Percentiles rank a stretch among this genome's conserved stretches.
These are phyloP conservation scores for Lodderomyces pseudojiufengensis DNA, from an alignment of 1,139 yeast species.

Conservation along the genomic window DNA sequence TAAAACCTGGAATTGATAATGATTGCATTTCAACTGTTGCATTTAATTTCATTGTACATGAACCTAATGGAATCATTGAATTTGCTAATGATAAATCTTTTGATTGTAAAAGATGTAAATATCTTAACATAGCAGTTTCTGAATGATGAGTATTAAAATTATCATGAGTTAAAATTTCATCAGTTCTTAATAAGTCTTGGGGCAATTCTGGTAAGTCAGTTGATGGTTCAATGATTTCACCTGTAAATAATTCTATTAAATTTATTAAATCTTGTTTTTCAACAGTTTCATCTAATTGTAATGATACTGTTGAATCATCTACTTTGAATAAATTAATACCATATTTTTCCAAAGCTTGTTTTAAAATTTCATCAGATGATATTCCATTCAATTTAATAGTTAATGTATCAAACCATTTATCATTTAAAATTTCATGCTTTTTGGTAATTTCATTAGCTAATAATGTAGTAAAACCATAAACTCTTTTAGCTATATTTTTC, in stretches of 20 bases:
- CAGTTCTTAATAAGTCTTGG: conserved; percentile 53
- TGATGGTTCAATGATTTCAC: conserved; percentile 20
- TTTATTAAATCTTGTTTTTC: conserved; percentile 56
- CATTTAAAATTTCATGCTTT: conserved; percentile 51
- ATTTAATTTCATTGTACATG: conserved; percentile 96
- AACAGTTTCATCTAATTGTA: conserved; percentile 86
- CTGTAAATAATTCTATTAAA: conserved; percentile 58
- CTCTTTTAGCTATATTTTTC: conserved; percentile 70
- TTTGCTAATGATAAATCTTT: conserved; percentile 91
- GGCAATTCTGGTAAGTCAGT: conserved; percentile 52
- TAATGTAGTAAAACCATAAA: conserved; percentile 69
- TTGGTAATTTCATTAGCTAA: conserved; percentile 56
- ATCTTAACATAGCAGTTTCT: conserved; percentile 91
- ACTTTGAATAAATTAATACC: conserved; percentile 77
- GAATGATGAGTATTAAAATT: conserved; percentile 89
- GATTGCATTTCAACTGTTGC: conserved; percentile 95
- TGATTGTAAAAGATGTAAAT: conserved; percentile 77
- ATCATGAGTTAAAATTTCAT: conserved; percentile 61
- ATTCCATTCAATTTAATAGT: conserved; percentile 56
- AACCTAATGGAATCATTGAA: conserved; percentile 96
- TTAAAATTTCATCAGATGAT: conserved; percentile 54
- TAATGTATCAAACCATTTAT: conserved; percentile 83
- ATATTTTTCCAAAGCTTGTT: conserved; percentile 54
- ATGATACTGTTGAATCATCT: conserved; percentile 56
- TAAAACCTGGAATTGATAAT: conserved; percentile 90